Evolutionary conservation across 805 yeast genomes (phyloP), one percentile per base, ranked within the genome.

Genomic region (Candida wancherniae): DNA sequence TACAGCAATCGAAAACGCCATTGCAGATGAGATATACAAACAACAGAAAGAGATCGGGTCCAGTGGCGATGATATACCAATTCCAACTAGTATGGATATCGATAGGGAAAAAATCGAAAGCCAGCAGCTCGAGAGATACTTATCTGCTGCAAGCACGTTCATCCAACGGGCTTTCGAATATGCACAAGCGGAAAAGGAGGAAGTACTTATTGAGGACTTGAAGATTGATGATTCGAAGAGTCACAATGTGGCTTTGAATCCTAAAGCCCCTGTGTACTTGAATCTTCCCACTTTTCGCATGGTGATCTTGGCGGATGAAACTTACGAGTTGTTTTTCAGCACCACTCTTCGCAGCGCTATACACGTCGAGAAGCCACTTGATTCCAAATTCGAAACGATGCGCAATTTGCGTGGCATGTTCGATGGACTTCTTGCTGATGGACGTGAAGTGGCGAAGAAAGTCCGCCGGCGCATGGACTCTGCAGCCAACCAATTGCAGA

Each of bases 241-340:
- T 16, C 86, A 85, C 28, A 86, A 87, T 50, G 84, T 77, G 4
- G 95, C 95, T 0, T 61, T 86, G 22, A 84, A 86, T 50, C 95
- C 95, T 3, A 68, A 73, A 19, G 73, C 79, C 19, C 94, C 95
- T 1, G 76, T 80, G 7, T 75, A 63, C 36, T 69, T 88, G 31
- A 84, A 82, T 31, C 62, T 86, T 11, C 85, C 97, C 0, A 87
- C 95, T 0, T 90, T 90, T 61, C 67, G 97, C 40, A 90, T 90
- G 98, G 94, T 92, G 1, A 63, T 92, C 5, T 63, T 90, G 5
- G 97, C 97, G 0, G 96, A 88, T 53, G 97, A 87, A 49, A 84
- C 96, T 0, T 82, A 86, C 45, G 97, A 92, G 55, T 64, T 82
- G 23, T 76, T 90, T 39, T 92, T 92, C 59, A 69, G 84, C 9